Evolutionary conservation across 306 rosid genomes (phyloP), one percentile per base, ranked within the genome.

Genomic region (Malus asiatica): DNA sequence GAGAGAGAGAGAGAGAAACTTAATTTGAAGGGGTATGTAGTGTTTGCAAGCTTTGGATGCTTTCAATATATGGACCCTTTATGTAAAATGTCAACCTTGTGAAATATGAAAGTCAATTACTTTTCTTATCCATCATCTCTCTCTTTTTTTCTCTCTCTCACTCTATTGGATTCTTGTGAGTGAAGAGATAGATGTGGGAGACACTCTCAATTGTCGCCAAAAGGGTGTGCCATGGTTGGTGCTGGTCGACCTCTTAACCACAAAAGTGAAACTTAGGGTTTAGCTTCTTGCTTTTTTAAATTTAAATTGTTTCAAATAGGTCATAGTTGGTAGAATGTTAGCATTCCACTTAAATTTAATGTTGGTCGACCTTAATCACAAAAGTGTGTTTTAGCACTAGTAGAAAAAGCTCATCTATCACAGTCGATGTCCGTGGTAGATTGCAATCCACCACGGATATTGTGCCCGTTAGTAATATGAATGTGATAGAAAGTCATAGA

Each of bases 151-250:
- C 20, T 71, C 60, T 73, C 22, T 75, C 48, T 78, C 82, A 73
- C 58, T 79, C 79, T 83, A 75, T 89, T 80, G 93, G 89, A 93
- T 89, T 87, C 98, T 93, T 88, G 66, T 83, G 84, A 82, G 88
- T 84, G 83, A 93, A 93, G 96, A 89, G 82, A 87, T 87, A 80
- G 87, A 85, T 85, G 92, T 89, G 93, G 97, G 97, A 91, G 83
- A 91, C 97, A 89, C 88, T 91, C 82, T 91, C 92, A 85, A 84
- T 84, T 84, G 89, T 80, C 61, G 70, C 83, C 80, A 81, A 79
- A 85, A 87, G 84, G 60, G 68, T 38, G 18, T 71, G 62, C 18
- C 6, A 11, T 72, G 84, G 83, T 84, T 90, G 89, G 89, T 88
- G 91, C 85, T 80, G 79, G 79, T 84, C 75, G 86, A 82, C 71